Percentiles rank a stretch among this genome's conserved stretches.
Evolutionary conservation across 2,329 filamentous ascomycete genomes (phyloP).

Genomic region (Aspergillus fumigatus): DNA sequence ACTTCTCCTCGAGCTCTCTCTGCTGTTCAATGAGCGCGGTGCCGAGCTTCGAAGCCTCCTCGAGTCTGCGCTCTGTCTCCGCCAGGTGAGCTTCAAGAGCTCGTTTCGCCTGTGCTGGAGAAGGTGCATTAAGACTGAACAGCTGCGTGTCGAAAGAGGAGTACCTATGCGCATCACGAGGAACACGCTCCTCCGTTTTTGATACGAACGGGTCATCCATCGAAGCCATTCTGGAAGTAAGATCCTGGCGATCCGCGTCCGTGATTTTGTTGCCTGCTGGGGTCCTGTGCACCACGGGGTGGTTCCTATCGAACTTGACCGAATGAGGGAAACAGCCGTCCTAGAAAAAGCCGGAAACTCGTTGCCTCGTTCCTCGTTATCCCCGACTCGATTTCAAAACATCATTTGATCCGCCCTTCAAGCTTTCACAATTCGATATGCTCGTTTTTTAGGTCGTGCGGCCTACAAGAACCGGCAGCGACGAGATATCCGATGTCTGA

Average conservation of each 20-base stretch:
- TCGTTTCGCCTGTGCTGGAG: constrained; percentile 80
- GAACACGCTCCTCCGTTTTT: constrained; percentile 40
- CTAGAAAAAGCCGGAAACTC: constrained; percentile 16
- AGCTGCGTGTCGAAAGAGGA: constrained; percentile 77
- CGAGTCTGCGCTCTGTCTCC: constrained; percentile 85
- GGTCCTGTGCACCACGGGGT: constrained; percentile 4
- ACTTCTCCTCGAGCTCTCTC: constrained; percentile 71
- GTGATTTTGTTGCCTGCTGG: constrained; percentile 6
- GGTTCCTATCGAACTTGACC: constrained; percentile 3
- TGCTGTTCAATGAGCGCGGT: constrained; percentile 84
- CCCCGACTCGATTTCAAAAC: constrained; percentile 20
- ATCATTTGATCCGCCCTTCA: constrained; percentile 24
- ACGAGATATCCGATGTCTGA: constrained; percentile 15
- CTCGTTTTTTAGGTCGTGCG: constrained; percentile 5
- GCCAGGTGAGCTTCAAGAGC: constrained; percentile 86
- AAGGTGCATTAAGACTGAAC: constrained; percentile 75
- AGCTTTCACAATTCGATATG: constrained; percentile 4
- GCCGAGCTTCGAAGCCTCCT: constrained; percentile 85
- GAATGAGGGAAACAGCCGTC: constrained; percentile 19
- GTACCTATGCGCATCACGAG: constrained; percentile 59
- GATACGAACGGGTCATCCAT: constrained; percentile 58
- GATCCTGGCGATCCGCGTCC: constrained; percentile 12
- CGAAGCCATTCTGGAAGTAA: constrained; percentile 17
- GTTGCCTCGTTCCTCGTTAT: constrained; percentile 21
- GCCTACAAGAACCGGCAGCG: constrained; percentile 26